phyloP scores from a whole-genome alignment of 768 basidiomycete species.

The Boletus coccyginus region DNA sequence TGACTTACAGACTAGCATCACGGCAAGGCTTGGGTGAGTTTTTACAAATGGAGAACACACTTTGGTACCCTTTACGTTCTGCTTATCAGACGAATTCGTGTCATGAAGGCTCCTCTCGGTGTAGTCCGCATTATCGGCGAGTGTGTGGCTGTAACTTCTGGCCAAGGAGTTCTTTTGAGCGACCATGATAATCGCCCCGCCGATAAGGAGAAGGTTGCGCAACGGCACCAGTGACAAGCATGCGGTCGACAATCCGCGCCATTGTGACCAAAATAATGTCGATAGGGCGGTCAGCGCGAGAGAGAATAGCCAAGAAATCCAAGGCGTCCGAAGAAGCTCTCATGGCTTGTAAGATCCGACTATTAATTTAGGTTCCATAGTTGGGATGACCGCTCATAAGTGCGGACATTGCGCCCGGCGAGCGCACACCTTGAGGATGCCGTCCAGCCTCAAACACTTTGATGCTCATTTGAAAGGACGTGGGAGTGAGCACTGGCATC shows the following conservation, averaged over 20 bases:
- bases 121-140: conserved; percentile 1
- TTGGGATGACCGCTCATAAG: background rate
- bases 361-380: background rate
- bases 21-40: too few species aligned
- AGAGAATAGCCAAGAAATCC: background rate
- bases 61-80: conserved; percentile 1
- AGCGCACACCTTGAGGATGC: background rate
- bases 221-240: background rate
- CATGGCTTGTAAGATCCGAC: background rate
- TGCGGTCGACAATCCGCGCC: background rate
- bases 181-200: background rate
- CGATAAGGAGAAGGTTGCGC: background rate
- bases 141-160: background rate
- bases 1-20: too few species aligned
- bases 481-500: background rate
- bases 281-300: background rate
- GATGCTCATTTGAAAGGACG: background rate
- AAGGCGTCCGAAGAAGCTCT: background rate
- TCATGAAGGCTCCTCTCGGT: background rate
- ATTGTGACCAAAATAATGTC: background rate
- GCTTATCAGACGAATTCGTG: background rate
- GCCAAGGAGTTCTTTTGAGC: background rate
- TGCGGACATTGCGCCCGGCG: background rate
- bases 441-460: background rate
- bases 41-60: background rate